A percentile compares a stretch with the other conserved stretches of the same genome.
Evolutionary conservation across 805 yeast species (phyloP).

Genomic region (Schizosaccharomyces cryophilus): DNA sequence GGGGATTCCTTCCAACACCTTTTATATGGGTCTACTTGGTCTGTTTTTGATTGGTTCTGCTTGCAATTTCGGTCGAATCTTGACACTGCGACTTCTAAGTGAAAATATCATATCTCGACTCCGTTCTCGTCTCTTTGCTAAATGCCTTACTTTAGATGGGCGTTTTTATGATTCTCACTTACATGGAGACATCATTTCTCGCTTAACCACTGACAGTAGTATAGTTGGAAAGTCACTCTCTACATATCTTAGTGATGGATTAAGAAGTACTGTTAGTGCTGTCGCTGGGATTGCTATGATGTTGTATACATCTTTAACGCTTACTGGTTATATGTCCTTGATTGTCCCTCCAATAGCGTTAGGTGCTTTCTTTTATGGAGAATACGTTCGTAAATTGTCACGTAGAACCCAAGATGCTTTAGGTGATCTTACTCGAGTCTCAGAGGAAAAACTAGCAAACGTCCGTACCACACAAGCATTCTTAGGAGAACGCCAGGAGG

Average conservation of each 20-base stretch:
- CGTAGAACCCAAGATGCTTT: slow-evolving; percentile 58
- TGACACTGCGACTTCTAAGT: slow-evolving; percentile 52
- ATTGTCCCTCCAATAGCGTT: slow-evolving; percentile 63
- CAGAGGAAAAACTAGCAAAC: slow-evolving; percentile 75
- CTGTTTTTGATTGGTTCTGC: slow-evolving; percentile 49
- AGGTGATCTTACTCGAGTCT: slow-evolving; percentile 66
- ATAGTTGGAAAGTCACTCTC: slow-evolving; percentile 69
- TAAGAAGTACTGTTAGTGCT: slow-evolving; percentile 60
- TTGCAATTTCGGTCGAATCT: slow-evolving; percentile 63
- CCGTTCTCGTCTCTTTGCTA: slow-evolving; percentile 51
- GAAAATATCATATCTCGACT: slow-evolving; percentile 69
- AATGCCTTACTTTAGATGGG: slow-evolving; percentile 63
- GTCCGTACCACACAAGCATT: slow-evolving; percentile 73
- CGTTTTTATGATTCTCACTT: slow-evolving; percentile 72
- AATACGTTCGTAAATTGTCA: slow-evolving; percentile 47
- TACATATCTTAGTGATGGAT: slow-evolving; percentile 78
- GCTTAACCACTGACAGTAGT: slow-evolving; percentile 71
- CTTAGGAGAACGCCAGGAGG: slow-evolving; percentile 60
- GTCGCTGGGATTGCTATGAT: slow-evolving; percentile 76
- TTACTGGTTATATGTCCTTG: slow-evolving; percentile 53
- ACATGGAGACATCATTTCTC: slow-evolving; percentile 75
- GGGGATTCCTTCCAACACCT: slow-evolving; percentile 39
- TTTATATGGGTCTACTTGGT: slow-evolving; percentile 34
- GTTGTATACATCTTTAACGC: slow-evolving; percentile 61
- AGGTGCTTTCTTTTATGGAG: slow-evolving; percentile 65